These are phyloP conservation scores for Penicillium aurantiogriseum DNA, from an alignment of 2,329 filamentous ascomycete genomes.

Conservation along the genomic window DNA sequence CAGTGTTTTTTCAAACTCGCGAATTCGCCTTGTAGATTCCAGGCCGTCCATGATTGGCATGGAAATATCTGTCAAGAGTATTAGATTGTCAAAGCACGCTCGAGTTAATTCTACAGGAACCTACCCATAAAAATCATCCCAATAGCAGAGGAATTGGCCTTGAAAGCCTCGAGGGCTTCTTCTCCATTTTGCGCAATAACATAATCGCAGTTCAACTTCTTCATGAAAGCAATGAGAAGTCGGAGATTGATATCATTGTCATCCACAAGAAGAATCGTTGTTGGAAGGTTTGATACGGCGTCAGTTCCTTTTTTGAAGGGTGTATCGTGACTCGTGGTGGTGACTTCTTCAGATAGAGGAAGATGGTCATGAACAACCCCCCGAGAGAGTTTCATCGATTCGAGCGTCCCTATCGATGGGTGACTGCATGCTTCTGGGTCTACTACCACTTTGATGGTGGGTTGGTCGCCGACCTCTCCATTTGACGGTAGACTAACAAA, in stretches of 20 bases:
- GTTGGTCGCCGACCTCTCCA: background rate
- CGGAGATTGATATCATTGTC: constrained; percentile 38
- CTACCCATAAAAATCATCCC: constrained; percentile 21
- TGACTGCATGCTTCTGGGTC: background rate
- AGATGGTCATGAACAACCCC: background rate
- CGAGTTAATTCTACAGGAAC: background rate
- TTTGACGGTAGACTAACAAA: background rate
- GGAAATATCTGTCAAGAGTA: constrained; percentile 28
- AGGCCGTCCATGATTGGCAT: constrained; percentile 41
- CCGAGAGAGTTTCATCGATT: background rate
- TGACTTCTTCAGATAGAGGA: background rate
- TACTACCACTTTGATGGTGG: background rate
- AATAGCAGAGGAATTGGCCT: constrained; percentile 8
- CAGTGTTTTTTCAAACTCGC: constrained; percentile 22
- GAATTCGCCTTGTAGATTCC: constrained; percentile 29
- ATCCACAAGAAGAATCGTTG: constrained; percentile 34
- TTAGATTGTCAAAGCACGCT: background rate
- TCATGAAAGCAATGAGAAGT: constrained; percentile 31
- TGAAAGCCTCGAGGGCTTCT: constrained; percentile 32
- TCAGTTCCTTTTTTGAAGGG: too few relatives aligned
- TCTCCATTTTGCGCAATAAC: constrained; percentile 36
- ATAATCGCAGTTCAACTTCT: constrained; percentile 30
- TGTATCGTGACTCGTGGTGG: background rate
- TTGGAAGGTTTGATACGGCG: background rate
- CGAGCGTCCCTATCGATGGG: too few relatives aligned